phyloP scores from a whole-genome alignment of 345 rosid species.

The Balakata baccata region DNA sequence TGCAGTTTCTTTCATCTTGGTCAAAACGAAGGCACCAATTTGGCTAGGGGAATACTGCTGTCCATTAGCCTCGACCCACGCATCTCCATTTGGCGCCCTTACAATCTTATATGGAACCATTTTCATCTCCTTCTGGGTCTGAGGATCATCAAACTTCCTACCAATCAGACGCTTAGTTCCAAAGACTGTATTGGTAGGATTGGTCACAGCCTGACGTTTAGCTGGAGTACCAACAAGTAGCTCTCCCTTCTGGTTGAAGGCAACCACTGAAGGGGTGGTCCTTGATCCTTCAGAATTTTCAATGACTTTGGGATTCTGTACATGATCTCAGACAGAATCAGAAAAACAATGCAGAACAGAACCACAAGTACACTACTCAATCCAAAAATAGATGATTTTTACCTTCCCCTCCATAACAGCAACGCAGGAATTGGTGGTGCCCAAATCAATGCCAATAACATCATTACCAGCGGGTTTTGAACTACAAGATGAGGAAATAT shows the following conservation, averaged over 20 bases:
- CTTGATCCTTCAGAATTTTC: conserved; percentile 38
- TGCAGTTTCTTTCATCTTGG: neutral
- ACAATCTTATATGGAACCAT: conserved; percentile 40
- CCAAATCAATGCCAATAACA: conserved; percentile 92
- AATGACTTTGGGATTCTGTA: conserved; percentile 32
- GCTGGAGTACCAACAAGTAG: conserved; percentile 38
- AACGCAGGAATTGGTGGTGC: conserved; percentile 96
- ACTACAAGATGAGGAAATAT: conserved; percentile 28
- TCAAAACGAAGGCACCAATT: conserved; percentile 26
- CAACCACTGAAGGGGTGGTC: conserved; percentile 36
- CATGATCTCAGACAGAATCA: too few relatives aligned
- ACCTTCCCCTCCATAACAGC: conserved; percentile 98
- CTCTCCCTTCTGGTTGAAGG: conserved; percentile 30
- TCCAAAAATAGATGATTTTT: neutral
- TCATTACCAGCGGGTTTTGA: conserved; percentile 81
- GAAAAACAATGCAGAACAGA: too few relatives aligned
- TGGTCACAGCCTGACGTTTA: conserved; percentile 37
- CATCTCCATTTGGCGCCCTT: conserved; percentile 35
- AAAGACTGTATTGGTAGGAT: conserved; percentile 33
- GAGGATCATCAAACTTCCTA: conserved; percentile 31
- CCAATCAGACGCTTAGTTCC: conserved; percentile 37
- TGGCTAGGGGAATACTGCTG: conserved; percentile 38
- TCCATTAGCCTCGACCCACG: conserved; percentile 35
- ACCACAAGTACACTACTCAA: too few relatives aligned
- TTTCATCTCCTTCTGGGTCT: conserved; percentile 35